Percentiles rank a stretch among this genome's conserved stretches.
Conservation (phyloP, 345 rosid species). For the Moringa oleifera region DNA sequence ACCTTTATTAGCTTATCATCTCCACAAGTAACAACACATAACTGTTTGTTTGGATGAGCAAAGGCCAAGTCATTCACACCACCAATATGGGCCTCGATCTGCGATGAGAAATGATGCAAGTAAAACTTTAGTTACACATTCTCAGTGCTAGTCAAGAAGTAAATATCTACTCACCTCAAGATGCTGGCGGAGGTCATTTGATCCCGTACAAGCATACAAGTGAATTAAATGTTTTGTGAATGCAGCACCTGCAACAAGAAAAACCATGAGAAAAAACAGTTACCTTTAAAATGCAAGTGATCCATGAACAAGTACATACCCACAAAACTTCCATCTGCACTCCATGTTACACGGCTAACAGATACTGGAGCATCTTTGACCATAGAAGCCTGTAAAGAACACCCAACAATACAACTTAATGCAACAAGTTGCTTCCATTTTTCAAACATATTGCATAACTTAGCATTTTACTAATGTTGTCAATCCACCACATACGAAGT, state of each 20-base stretch:
- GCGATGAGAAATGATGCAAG: conserved; percentile 19
- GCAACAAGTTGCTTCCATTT: conserved; percentile 10
- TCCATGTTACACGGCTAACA: conserved; percentile 62
- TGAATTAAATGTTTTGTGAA: conserved; percentile 69
- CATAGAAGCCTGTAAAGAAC: conserved; percentile 35
- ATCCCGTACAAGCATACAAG: conserved; percentile 49
- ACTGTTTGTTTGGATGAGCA: conserved; percentile 72
- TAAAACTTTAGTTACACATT: conserved; percentile 11
- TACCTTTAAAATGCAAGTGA: conserved; percentile 3
- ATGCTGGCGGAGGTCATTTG: conserved; percentile 52
- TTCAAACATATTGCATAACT: neutral
- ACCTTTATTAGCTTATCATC: conserved; percentile 91
- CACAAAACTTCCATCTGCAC: conserved; percentile 57
- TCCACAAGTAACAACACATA: conserved; percentile 85
- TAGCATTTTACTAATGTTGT: neutral
- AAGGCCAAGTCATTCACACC: conserved; percentile 88
- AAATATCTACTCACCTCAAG: conserved; percentile 41
- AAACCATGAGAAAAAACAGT: conserved; percentile 20
- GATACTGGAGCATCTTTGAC: conserved; percentile 39
- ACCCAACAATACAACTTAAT: conserved; percentile 15
- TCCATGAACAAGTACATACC: conserved; percentile 35
- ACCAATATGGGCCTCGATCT: conserved; percentile 89
- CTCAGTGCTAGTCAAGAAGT: conserved; percentile 5
- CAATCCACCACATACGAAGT: too few species aligned
- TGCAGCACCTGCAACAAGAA: conserved; percentile 57